Conservation (phyloP, 768 basidiomycete genomes). For the Auricularia auricula-judae region DNA sequence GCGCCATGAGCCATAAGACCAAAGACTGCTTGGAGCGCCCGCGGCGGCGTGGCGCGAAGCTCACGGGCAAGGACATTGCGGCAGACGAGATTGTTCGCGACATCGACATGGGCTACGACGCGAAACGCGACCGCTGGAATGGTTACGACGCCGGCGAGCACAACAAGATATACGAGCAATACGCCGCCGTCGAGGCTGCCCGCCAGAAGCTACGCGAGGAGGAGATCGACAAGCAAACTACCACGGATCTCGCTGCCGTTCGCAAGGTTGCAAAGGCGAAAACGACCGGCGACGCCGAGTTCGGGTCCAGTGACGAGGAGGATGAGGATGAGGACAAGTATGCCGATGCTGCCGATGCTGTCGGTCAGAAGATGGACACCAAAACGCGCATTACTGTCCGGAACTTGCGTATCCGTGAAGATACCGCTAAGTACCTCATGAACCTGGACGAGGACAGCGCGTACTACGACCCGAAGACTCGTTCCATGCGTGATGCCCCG, state of each 20-base stretch:
- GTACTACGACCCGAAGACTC: conserved; percentile 98
- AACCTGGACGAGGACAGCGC: conserved; percentile 92
- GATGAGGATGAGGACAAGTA: conserved; percentile 97
- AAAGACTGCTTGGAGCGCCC: conserved; percentile 94
- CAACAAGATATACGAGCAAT: conserved; percentile 82
- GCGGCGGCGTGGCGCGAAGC: conserved; percentile 91
- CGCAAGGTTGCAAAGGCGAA: conserved; percentile 92
- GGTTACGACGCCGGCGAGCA: conserved; percentile 90
- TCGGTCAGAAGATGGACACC: conserved; percentile 95
- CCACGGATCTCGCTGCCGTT: conserved; percentile 81
- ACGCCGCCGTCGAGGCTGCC: conserved; percentile 84
- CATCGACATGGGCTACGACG: conserved; percentile 68
- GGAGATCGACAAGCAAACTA: conserved; percentile 95
- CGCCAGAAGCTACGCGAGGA: conserved; percentile 88
- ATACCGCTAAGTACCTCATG: conserved; percentile 97
- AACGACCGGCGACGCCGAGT: conserved; percentile 75
- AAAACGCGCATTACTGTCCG: conserved; percentile 98
- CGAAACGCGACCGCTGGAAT: conserved; percentile 97
- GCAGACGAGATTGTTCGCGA: conserved; percentile 87
- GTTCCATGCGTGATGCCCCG: conserved; percentile 98
- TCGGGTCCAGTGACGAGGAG: conserved; percentile 93
- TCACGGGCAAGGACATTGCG: conserved; percentile 78
- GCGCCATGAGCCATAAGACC: conserved; percentile 87
- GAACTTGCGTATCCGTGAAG: conserved; percentile 96
- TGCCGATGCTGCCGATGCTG: conserved; percentile 94